phyloP scores from a whole-genome alignment of 768 basidiomycete genomes.

The Boletus rubropictus region DNA sequence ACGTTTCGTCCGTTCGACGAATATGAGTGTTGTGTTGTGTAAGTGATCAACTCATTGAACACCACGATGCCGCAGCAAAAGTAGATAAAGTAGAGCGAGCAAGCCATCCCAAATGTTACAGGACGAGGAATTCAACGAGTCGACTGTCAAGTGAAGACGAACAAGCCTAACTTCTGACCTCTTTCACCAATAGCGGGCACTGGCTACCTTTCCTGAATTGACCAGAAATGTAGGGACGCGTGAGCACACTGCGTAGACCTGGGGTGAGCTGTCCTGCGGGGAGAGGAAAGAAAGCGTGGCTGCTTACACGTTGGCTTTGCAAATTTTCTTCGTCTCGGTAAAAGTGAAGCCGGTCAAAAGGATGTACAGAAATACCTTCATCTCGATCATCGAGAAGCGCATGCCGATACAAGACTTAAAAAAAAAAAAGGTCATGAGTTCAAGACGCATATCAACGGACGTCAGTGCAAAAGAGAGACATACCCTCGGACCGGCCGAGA shows the following conservation, averaged over 20 bases:
- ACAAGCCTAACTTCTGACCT: conserved; percentile 17
- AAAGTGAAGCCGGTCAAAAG: conserved; percentile 66
- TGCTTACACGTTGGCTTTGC: conserved; percentile 59
- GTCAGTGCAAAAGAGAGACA: conserved; percentile 23
- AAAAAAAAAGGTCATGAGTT: background rate
- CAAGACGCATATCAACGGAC: background rate
- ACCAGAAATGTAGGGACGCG: conserved; percentile 54
- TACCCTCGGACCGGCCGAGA: conserved; percentile 79
- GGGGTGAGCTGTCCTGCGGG: background rate
- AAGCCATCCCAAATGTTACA: background rate
- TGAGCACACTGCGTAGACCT: conserved; percentile 45
- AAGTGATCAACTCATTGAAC: background rate
- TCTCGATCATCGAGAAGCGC: conserved; percentile 79
- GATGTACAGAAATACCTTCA: conserved; percentile 70
- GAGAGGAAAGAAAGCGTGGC: background rate
- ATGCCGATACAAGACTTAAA: conserved; percentile 77
- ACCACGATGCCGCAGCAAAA: background rate
- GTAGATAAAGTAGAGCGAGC: background rate
- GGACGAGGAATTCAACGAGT: background rate
- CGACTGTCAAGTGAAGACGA: background rate
- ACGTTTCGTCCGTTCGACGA: background rate
- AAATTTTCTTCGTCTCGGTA: conserved; percentile 44
- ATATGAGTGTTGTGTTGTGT: too few species aligned
- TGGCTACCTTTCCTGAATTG: conserved; percentile 55
- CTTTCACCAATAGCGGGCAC: conserved; percentile 51